Conservation (phyloP, 345 rosid genomes). For the Gynandropsis gynandra region DNA sequence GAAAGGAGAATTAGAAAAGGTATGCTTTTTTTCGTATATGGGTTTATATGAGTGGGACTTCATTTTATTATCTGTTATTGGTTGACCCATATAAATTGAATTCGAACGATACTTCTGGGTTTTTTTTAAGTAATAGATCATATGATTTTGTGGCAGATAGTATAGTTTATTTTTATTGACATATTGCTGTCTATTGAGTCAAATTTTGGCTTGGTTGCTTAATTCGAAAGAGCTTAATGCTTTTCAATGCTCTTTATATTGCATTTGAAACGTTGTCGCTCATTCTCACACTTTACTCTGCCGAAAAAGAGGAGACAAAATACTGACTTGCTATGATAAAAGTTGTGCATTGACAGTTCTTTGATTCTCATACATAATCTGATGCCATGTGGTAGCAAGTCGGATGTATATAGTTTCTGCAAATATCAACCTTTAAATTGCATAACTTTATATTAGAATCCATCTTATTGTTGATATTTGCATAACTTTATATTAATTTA, state of each 20-base stretch:
- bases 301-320: no score
- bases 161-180: no score
- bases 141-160: not conserved
- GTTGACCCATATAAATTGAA: slow-evolving; percentile 1
- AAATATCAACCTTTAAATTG: not conserved
- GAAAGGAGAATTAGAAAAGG: slow-evolving; percentile 45
- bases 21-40: slow-evolving; percentile 18
- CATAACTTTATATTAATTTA: no score
- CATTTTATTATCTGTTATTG: not conserved
- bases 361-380: not conserved
- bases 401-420: not conserved
- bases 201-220: not conserved
- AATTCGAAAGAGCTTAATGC: not conserved
- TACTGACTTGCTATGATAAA: not conserved
- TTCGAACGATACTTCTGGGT: not conserved
- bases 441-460: not conserved
- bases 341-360: not conserved
- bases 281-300: not conserved
- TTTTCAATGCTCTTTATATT: not conserved
- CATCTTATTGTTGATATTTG: slow-evolving; percentile 4
- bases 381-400: slow-evolving; percentile 3
- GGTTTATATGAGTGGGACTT: not conserved
- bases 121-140: not conserved
- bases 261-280: slow-evolving; percentile 3
- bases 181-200: not conserved